phyloP scores from a whole-genome alignment of 352 stramenopile genomes.

The Phytophthora pseudosyringae region DNA sequence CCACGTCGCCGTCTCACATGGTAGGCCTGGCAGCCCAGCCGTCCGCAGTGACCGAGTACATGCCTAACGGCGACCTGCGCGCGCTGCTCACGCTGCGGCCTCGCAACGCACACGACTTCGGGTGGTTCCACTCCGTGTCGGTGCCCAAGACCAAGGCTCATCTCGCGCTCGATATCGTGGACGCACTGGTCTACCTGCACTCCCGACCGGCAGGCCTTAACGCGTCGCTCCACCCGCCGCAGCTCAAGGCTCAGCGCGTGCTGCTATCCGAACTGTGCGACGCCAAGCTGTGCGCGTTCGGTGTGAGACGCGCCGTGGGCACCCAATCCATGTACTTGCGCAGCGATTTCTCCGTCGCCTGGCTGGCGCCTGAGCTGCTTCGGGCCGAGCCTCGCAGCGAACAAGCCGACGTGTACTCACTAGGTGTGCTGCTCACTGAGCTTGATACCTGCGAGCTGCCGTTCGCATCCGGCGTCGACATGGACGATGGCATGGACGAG shows the following conservation, averaged over 20 bases:
- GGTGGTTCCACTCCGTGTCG: conserved; percentile 41
- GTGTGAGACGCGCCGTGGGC: conserved; percentile 32
- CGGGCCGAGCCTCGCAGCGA: conserved; percentile 39
- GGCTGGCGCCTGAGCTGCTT: conserved; percentile 63
- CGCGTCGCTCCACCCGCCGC: conserved; percentile 30
- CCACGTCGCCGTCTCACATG: conserved; percentile 28
- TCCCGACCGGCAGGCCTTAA: conserved; percentile 31
- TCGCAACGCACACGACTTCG: conserved; percentile 37
- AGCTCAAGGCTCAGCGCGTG: conserved; percentile 55
- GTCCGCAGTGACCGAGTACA: conserved; percentile 52
- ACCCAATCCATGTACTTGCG: conserved; percentile 14
- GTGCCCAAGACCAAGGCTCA: conserved; percentile 40
- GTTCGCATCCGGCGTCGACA: conserved; percentile 47
- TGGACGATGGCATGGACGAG: conserved; percentile 46
- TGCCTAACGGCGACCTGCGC: conserved; percentile 50
- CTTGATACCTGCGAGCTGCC: conserved; percentile 64
- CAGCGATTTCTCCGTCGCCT: conserved; percentile 45
- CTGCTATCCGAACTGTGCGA: conserved; percentile 50
- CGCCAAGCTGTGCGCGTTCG: conserved; percentile 61
- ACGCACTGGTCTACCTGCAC: conserved; percentile 59
- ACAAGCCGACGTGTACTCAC: conserved; percentile 50
- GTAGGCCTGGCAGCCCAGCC: conserved; percentile 23
- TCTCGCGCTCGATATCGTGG: conserved; percentile 53
- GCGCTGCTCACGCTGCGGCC: conserved; percentile 37
- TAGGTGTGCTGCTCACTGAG: conserved; percentile 64